Conservation (phyloP, 2,329 filamentous ascomycete species). For the Whalleya microplaca region DNA sequence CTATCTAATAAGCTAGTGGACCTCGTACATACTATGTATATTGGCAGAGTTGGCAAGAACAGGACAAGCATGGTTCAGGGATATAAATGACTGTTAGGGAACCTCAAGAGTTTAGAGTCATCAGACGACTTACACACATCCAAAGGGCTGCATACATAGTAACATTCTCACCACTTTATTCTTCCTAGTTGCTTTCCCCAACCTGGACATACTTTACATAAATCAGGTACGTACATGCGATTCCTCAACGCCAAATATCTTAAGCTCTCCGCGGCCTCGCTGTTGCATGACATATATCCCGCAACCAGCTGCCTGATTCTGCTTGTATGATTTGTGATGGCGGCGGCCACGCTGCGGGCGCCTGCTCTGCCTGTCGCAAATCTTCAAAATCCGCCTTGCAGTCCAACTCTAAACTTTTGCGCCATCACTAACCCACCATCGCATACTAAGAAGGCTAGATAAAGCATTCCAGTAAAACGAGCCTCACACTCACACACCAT, state of each 20-base stretch:
- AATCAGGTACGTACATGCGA: constrained; percentile 20
- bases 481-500: constrained; percentile 31
- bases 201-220: constrained; percentile 22
- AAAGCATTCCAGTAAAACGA: neutral
- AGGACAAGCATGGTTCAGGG: constrained; percentile 10
- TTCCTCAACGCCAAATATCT: neutral
- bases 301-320: constrained; percentile 11
- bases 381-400: neutral
- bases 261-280: neutral
- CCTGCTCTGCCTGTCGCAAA: constrained; percentile 6
- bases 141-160: neutral
- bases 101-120: neutral
- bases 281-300: constrained; percentile 2
- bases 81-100: constrained; percentile 6
- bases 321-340: constrained; percentile 10
- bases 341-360: constrained; percentile 3
- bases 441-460: neutral
- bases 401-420: neutral
- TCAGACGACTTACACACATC: neutral
- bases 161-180: constrained; percentile 2
- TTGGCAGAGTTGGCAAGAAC: constrained; percentile 10
- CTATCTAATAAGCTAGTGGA: constrained; percentile 1
- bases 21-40: constrained; percentile 5
- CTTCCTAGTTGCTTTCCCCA: constrained; percentile 19
- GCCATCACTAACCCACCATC: neutral